phyloP scores from a whole-genome alignment of 2,329 filamentous ascomycete species.

The Clonostachys rhizophaga region DNA sequence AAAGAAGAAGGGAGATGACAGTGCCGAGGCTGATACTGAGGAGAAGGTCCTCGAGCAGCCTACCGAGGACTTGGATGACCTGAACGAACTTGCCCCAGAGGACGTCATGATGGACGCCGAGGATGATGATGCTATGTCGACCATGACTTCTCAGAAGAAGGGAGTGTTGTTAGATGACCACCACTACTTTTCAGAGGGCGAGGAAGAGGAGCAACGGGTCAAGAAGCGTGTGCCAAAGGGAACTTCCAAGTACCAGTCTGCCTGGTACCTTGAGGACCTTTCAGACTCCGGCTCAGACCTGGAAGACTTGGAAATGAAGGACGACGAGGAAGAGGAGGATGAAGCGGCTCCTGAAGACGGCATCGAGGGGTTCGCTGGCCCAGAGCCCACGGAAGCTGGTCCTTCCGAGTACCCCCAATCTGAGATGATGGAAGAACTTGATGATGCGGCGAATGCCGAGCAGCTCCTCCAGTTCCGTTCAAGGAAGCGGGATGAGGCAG shows the following conservation, averaged over 20 bases:
- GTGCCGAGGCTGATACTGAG: conserved; percentile 60
- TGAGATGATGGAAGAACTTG: conserved; percentile 82
- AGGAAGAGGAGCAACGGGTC: conserved; percentile 35
- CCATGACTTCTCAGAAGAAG: conserved; percentile 53
- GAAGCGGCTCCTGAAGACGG: conserved; percentile 77
- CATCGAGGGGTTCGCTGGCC: conserved; percentile 62
- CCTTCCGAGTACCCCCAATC: conserved; percentile 91
- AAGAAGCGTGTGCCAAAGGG: conserved; percentile 82
- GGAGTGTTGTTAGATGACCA: conserved; percentile 94
- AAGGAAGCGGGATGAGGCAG: conserved; percentile 72
- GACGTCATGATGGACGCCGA: conserved; percentile 70
- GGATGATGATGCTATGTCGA: conserved; percentile 40
- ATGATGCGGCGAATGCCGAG: conserved; percentile 74
- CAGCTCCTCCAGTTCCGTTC: conserved; percentile 79
- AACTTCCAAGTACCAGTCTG: conserved; percentile 89
- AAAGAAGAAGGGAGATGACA: conserved; percentile 64
- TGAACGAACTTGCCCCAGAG: conserved; percentile 82
- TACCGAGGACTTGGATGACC: conserved; percentile 74
- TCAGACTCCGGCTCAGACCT: conserved; percentile 84
- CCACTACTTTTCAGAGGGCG: conserved; percentile 92
- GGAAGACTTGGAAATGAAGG: conserved; percentile 59
- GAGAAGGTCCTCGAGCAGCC: conserved; percentile 65
- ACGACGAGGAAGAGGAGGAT: conserved; percentile 51
- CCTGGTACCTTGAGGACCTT: conserved; percentile 82
- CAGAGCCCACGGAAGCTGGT: conserved; percentile 69